Base-by-base conservation (phyloP, 495 filamentous ascomycete genomes). In the Podospora comata region DNA sequence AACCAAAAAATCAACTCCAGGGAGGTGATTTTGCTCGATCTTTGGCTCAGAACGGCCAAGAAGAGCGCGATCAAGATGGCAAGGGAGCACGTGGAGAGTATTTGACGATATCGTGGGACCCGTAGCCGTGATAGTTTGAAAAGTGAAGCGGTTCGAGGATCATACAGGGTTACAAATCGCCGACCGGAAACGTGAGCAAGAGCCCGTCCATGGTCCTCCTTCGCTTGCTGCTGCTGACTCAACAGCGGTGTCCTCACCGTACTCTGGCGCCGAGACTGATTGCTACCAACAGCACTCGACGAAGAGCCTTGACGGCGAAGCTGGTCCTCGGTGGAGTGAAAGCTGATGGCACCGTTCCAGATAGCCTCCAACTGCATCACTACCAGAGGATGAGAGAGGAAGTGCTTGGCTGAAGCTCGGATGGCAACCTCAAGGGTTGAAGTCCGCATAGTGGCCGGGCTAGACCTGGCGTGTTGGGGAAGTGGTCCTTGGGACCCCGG, bases 291-390 rank as follows among this genome's bases (percentile, higher is more conserved):
- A 19, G 66, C 65, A 30, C 70, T 65, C 18, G 76, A 62, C 9
- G 65, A 66, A 0, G 77, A 68, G 5, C 70, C 64, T 60, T 78
- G 79, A 16, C 91, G 88, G 78, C 96, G 93, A 6, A 96, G 81
- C 67, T 86, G 90, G 75, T 97, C 93, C 19, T 92, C 90, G 18
- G 88, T 86, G 5, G 91, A 94, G 78, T 97, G 89, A 74, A 97
- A 97, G 57, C 94, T 92, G 64, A 97, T 92, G 7, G 90, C 94
- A 3, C 94, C 94, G 26, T 92, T 93, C 94, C 94, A 97, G 59
- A 97, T 96, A 59, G 94, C 93, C 77, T 97, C 92, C 19, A 97
- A 84, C 75, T 97, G 94, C 77, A 95, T 91, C 5, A 96, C 89
- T 3, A 97, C 92, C 4, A 96, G 82, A 2, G 93, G 93, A 73